Percentiles rank a stretch among this genome's conserved stretches.
These are phyloP conservation scores for Ricinus communis DNA, from an alignment of 345 rosid genomes.

Conservation along the genomic window DNA sequence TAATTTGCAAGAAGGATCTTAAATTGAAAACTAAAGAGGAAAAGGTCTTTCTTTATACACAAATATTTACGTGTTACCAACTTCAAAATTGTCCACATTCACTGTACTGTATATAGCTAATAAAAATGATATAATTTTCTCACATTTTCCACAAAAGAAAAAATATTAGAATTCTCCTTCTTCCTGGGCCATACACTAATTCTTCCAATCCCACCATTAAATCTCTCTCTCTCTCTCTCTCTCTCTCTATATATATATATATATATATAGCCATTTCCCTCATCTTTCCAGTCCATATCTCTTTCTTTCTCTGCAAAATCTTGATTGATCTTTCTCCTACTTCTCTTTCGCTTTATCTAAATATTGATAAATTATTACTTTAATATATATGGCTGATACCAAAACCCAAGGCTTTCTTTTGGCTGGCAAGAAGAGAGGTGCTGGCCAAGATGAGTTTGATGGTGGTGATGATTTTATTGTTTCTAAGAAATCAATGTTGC, in stretches of 20 bases:
- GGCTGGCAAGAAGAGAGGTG: slow-evolving; percentile 8
- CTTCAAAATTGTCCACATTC: not conserved
- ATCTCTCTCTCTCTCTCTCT: no score
- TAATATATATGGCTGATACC: slow-evolving; percentile 13
- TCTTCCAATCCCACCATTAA: no score
- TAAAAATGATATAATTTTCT: not conserved
- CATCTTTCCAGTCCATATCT: not conserved
- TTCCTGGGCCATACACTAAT: no score
- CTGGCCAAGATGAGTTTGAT: slow-evolving; percentile 5
- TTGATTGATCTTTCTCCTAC: no score
- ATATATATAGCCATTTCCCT: no score
- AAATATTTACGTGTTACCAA: no score
- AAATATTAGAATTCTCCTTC: no score
- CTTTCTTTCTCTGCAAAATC: not conserved
- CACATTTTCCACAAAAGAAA: not conserved
- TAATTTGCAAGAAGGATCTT: no score
- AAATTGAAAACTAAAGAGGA: no score
- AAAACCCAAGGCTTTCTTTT: not conserved
- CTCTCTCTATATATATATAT: no score
- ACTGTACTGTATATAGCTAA: not conserved
- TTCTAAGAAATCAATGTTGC: slow-evolving; percentile 9
- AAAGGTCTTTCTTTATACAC: no score
- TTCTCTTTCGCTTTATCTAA: not conserved
- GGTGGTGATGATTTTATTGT: slow-evolving; percentile 1
- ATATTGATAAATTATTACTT: no score